Evolutionary conservation across 305 asterid species (phyloP).

Genomic region (Ruellia speciosa): DNA sequence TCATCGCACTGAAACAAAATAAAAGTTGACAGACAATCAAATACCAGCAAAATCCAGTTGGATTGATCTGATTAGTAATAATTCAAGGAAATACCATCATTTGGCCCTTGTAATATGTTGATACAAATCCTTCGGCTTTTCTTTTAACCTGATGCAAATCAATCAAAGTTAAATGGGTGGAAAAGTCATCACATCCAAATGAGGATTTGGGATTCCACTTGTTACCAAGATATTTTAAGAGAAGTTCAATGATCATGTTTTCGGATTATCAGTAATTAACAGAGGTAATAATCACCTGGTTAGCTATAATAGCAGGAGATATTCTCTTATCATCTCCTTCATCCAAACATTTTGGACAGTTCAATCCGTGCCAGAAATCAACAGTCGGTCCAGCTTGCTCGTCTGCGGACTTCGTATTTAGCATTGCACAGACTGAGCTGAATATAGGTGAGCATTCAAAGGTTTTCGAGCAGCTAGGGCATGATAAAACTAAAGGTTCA

Average conservation of each 20-base stretch:
- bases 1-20: conserved; percentile 70
- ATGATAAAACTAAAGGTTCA: conserved; percentile 66
- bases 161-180: conserved; percentile 20
- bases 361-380: conserved; percentile 65
- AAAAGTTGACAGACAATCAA: conserved; percentile 8
- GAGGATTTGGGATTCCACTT: background rate
- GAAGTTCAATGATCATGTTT: background rate
- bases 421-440: conserved; percentile 48
- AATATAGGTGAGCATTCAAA: conserved; percentile 61
- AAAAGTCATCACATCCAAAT: background rate
- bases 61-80: conserved; percentile 11
- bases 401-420: conserved; percentile 44
- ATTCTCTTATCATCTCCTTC: conserved; percentile 57
- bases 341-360: conserved; percentile 84
- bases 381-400: conserved; percentile 28
- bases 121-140: conserved; percentile 69
- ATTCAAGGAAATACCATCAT: conserved; percentile 60
- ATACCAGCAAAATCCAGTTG: conserved; percentile 8
- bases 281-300: conserved; percentile 48
- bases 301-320: conserved; percentile 60
- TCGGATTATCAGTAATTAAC: background rate
- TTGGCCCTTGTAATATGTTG: conserved; percentile 68
- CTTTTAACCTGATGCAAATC: conserved; percentile 63
- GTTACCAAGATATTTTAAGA: background rate
- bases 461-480: conserved; percentile 76